Percentiles rank a stretch among this genome's conserved stretches.
phyloP scores from a whole-genome alignment of 169 alveolate species.

The Plasmodium sp. region DNA sequence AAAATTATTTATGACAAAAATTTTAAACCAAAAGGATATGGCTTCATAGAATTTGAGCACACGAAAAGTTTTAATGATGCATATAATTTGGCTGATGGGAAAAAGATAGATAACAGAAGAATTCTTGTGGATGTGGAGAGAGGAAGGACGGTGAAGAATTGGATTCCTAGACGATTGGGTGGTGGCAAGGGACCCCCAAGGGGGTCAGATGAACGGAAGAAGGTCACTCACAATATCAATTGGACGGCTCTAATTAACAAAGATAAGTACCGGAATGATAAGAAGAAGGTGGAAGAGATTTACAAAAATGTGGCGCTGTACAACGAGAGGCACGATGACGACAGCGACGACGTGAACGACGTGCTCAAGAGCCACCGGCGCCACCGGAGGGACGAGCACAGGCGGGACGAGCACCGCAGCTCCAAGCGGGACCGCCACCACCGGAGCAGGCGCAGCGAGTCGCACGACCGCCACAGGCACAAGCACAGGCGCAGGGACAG shows the following conservation, averaged over 20 bases:
- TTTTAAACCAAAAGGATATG: conserved; percentile 96
- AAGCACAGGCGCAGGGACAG: conserved; percentile 36
- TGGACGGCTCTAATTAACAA: conserved; percentile 49
- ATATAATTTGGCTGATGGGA: conserved; percentile 94
- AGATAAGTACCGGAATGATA: conserved; percentile 37
- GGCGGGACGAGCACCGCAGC: conserved; percentile 1
- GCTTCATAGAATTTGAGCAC: conserved; percentile 95
- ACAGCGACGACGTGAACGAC: background rate
- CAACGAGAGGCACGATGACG: conserved; percentile 38
- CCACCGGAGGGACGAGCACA: background rate
- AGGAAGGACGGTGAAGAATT: conserved; percentile 94
- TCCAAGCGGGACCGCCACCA: conserved; percentile 35
- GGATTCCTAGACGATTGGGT: conserved; percentile 96
- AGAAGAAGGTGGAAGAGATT: conserved; percentile 4
- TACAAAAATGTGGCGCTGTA: conserved; percentile 45
- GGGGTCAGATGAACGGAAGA: conserved; percentile 78
- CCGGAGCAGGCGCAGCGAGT: conserved; percentile 25
- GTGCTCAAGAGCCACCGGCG: background rate
- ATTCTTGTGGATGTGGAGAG: conserved; percentile 96
- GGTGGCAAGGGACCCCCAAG: conserved; percentile 96
- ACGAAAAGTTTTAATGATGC: conserved; percentile 92
- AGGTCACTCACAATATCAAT: conserved; percentile 71
- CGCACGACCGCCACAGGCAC: conserved; percentile 32
- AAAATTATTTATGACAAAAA: conserved; percentile 89
- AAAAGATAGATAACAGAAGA: conserved; percentile 93